Evolutionary conservation across 202 grass and related monocot species (phyloP), one percentile per base, ranked within the genome.

Genomic region (Eragrostis tef): DNA sequence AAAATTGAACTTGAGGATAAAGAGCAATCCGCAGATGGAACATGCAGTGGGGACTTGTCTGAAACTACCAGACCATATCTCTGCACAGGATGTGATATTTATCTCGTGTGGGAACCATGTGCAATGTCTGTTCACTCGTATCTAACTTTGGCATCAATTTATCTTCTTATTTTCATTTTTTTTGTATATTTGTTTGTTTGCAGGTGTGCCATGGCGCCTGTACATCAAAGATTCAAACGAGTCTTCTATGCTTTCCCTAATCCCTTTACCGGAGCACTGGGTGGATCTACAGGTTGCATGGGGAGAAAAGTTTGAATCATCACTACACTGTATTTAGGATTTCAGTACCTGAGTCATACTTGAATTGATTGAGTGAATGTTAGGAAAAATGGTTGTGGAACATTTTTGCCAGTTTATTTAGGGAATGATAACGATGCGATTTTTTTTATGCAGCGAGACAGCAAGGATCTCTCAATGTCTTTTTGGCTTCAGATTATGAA

Each of bases 161-260:
- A n/a, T 59, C 4, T 59, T 22, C 41, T 42, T 26, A 53, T 2
- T 34, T 17, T n/a, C n/a, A n/a, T n/a, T 22, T 62, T 53, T 22
- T 43, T 62, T 45, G 17, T 13, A 45, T 46, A n/a, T 78, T 68
- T 79, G 6, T 81, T 45, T 75, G 7, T 80, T 58, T 89, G 54
- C 86, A 98, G 95, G 95, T 98, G 95, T 85, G 95, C 92, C 7
- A 98, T 98, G 92, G 88, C 95, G 39, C 95, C 95, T 51, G 95
- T 98, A 70, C 95, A 98, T 62, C 95, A 98, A 80, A 93, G 95
- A 69, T 91, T 98, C 58, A 90, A 85, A 68, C 88, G 95, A 1
- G 79, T 98, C 9, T 95, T 98, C 84, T 98, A 91, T 22, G 88
- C 88, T 24, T 88, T 93, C 56, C 95, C 82, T 14, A 98, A 98